phyloP scores from a whole-genome alignment of 495 filamentous ascomycete species.

The Penicillium lividum region DNA sequence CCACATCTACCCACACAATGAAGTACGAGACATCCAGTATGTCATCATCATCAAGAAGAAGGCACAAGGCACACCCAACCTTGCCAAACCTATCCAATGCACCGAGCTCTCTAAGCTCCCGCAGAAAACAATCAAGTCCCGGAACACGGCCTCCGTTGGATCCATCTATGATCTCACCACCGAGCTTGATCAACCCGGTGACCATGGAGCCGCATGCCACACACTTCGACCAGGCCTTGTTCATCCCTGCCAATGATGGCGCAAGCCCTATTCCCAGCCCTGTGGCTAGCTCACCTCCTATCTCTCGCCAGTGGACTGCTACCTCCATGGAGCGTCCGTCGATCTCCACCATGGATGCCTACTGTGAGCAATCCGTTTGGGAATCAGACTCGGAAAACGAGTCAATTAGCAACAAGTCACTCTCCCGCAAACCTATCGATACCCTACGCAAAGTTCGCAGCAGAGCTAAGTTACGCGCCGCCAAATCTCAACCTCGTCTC shows the following conservation, averaged over 20 bases:
- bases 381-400: conserved; percentile 50
- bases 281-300: conserved; percentile 33
- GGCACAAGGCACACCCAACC: conserved; percentile 39
- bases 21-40: conserved; percentile 26
- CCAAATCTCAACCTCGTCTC: conserved; percentile 45
- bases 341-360: conserved; percentile 44
- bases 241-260: conserved; percentile 46
- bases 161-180: conserved; percentile 47
- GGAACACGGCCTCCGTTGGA: conserved; percentile 38
- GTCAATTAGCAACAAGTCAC: conserved; percentile 37
- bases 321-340: conserved; percentile 44
- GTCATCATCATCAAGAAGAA: conserved; percentile 32
- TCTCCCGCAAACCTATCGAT: conserved; percentile 45
- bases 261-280: conserved; percentile 46
- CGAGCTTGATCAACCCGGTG: conserved; percentile 43
- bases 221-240: conserved; percentile 48
- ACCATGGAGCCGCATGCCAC: conserved; percentile 48
- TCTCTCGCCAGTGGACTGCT: conserved; percentile 40
- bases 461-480: conserved; percentile 45
- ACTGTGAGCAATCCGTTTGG: conserved; percentile 49
- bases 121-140: conserved; percentile 34
- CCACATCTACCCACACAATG: conserved; percentile 38
- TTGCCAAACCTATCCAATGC: conserved; percentile 32
- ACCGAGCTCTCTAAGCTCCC: conserved; percentile 19
- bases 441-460: conserved; percentile 51